These are phyloP conservation scores for Tulasnella sp. DNA, from an alignment of 768 basidiomycete species.

Conservation along the genomic window DNA sequence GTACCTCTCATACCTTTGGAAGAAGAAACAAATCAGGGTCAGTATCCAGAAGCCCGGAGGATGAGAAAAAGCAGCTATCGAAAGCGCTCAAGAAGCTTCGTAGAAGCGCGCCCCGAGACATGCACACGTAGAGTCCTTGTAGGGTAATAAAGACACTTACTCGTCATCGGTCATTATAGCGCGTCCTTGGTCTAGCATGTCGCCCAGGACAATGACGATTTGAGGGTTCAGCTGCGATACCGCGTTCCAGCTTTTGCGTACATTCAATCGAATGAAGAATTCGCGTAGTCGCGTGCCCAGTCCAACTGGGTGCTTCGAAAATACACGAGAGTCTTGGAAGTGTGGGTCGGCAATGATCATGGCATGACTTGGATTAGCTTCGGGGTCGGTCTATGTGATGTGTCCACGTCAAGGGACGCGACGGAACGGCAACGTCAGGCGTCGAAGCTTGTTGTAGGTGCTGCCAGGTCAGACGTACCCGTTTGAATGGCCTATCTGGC, in stretches of 20 bases:
- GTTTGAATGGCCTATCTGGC: slow-evolving; percentile 52
- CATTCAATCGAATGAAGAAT: slow-evolving; percentile 74
- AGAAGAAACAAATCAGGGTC: background rate
- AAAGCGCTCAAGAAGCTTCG: background rate
- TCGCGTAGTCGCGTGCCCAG: slow-evolving; percentile 61
- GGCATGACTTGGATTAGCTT: slow-evolving; percentile 54
- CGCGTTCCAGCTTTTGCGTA: slow-evolving; percentile 82
- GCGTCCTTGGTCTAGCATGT: slow-evolving; percentile 89
- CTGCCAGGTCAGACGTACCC: slow-evolving; percentile 38
- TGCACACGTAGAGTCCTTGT: background rate
- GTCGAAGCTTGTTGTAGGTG: background rate
- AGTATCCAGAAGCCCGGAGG: background rate
- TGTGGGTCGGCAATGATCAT: slow-evolving; percentile 91
- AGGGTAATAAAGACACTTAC: slow-evolving; percentile 54
- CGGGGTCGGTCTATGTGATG: slow-evolving; percentile 31
- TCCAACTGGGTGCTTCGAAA: slow-evolving; percentile 57
- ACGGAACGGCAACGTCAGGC: slow-evolving; percentile 41
- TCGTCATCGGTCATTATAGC: slow-evolving; percentile 63
- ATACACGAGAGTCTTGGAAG: slow-evolving; percentile 74
- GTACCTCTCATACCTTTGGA: slow-evolving; percentile 72
- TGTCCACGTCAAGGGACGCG: slow-evolving; percentile 41
- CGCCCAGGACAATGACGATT: slow-evolving; percentile 80
- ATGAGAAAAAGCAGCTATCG: background rate
- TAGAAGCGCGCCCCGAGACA: background rate
- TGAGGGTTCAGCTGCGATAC: slow-evolving; percentile 65